Conservation (phyloP, 1,284 basidiomycete genomes). For the Serendipita sp. region DNA sequence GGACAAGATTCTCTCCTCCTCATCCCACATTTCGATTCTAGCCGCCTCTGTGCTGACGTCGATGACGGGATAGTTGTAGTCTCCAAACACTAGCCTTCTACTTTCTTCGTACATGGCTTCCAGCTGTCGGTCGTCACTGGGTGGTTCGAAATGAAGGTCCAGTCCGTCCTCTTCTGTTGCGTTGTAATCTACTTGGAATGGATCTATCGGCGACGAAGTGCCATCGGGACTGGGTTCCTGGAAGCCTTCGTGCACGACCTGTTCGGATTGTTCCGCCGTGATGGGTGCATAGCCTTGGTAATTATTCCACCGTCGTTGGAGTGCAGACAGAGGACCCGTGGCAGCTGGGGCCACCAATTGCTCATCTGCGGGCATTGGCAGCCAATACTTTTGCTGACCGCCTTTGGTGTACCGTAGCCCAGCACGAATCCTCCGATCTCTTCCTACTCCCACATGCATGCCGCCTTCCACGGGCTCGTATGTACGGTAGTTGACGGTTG, state of each 20-base stretch:
- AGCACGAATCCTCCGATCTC: conserved; percentile 72
- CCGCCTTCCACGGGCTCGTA: conserved; percentile 92
- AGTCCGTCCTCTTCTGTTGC: conserved; percentile 27
- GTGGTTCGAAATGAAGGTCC: conserved; percentile 20
- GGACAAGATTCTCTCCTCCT: conserved; percentile 52
- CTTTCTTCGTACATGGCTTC: conserved; percentile 55
- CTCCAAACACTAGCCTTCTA: conserved; percentile 71
- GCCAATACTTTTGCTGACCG: conserved; percentile 82
- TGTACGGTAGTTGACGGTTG: conserved; percentile 85
- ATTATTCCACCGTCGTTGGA: conserved; percentile 28
- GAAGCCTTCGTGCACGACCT: conserved; percentile 46
- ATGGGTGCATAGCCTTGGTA: conserved; percentile 68
- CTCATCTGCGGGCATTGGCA: conserved; percentile 50
- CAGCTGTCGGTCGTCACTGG: conserved; percentile 35
- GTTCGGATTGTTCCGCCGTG: conserved; percentile 46
- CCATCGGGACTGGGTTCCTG: conserved; percentile 10
- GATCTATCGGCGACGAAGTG: conserved; percentile 8
- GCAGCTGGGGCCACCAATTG: background rate
- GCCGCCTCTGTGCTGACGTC: conserved; percentile 71
- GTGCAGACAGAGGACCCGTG: conserved; percentile 11
- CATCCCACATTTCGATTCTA: conserved; percentile 49
- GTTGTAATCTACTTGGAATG: conserved; percentile 33
- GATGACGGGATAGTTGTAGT: conserved; percentile 82
- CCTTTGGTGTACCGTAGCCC: conserved; percentile 84
- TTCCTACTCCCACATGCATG: conserved; percentile 74